A percentile compares a stretch with the other conserved stretches of the same genome.
Conservation (phyloP, 139 green algal species). For the Closterium sp. region DNA sequence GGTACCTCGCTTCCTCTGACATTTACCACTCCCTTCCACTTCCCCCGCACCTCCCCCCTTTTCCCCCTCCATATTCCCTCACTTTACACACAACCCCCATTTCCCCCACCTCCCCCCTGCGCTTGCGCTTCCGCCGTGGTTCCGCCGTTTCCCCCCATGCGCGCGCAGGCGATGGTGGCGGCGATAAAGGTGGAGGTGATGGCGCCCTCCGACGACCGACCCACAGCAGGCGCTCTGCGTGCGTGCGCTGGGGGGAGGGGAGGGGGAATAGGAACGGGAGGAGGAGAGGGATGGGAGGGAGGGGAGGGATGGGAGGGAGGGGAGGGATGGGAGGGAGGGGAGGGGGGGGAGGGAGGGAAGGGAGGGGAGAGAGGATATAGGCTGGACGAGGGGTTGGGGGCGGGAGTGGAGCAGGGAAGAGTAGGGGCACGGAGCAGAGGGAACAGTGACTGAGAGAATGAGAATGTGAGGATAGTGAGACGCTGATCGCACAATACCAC, state of each 20-base stretch:
- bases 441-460: not conserved
- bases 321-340: no score
- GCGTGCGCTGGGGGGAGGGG: not conserved
- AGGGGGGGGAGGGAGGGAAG: no score
- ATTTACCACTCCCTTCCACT: no score
- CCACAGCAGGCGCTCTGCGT: not conserved
- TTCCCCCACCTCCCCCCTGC: not conserved
- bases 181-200: constrained; percentile 66
- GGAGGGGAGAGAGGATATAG: not conserved
- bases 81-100: not conserved
- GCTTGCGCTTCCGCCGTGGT: no score
- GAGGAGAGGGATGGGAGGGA: not conserved
- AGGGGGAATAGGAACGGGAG: no score
- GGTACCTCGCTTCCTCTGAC: not conserved
- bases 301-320: no score
- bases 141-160: no score
- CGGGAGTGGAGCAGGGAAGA: not conserved
- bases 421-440: not conserved
- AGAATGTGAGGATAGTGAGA: not conserved
- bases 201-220: constrained; percentile 44
- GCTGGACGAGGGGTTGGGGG: not conserved
- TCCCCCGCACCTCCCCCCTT: not conserved
- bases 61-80: not conserved
- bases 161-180: constrained; percentile 62
- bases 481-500: not conserved